Base-by-base conservation (phyloP, 2,329 filamentous ascomycete genomes). In the Stagonosporopsis chrysanthemi region DNA sequence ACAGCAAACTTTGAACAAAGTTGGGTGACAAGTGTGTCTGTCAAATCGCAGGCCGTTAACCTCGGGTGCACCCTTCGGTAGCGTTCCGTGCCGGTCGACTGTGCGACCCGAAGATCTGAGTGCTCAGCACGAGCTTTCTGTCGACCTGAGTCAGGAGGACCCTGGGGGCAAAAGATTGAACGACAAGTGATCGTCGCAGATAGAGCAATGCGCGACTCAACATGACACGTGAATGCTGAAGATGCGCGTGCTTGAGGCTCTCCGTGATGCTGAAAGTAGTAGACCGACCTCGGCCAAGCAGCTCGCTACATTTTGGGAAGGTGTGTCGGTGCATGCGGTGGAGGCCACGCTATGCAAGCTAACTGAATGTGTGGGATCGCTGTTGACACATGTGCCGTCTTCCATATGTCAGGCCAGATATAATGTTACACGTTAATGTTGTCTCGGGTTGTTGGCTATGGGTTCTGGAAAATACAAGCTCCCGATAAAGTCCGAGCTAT, bases 81-180 rank as follows among this genome's bases (percentile, higher is more conserved):
- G 64, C 60, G 64, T 62, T 65, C 65, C 65, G 65, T 62, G 62
- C 65, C 64, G 65, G 65, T 53, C 43, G 40, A 60, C 52, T 55
- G 51, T 56, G 57, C 52, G 59, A 66, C 46, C 63, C 61, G 63
- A 66, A 66, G 63, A 68, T 68, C 62, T 63, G 56, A 63, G 63
- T 59, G 55, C 42, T 56, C 53, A 64, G 63, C 65, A 64, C 65
- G 57, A 65, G 55, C 62, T 65, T 48, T 52, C 33, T 55, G 55
- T 62, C 54, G 52, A 49, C 40, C 41, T 42, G 61, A 61, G 53
- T 61, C 62, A 62, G 44, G 48, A 59, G 35, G 52, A 54, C 50
- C 59, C 56, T 60, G 41, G 49, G 26, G 36, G 54, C 38, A 6
- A 46, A 44, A 52, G 39, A 28, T n/a, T 26, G 33, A 14, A 38